Evolutionary conservation across 2,329 filamentous ascomycete genomes (phyloP), one percentile per base, ranked within the genome.

Genomic region (Epichloe gansuensis): DNA sequence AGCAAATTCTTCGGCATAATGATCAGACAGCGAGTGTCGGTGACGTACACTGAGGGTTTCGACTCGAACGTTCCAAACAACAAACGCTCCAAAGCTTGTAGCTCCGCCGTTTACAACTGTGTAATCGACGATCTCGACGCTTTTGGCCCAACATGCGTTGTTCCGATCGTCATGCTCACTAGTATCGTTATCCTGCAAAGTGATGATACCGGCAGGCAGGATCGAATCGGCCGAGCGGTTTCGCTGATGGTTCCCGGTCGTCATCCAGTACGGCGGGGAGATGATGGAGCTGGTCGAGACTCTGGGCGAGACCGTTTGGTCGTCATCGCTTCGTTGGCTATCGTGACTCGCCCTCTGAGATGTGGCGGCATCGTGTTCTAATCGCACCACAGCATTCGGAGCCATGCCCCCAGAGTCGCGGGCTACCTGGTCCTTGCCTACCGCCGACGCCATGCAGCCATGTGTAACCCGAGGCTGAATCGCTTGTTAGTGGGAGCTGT

Each of bases 61-160:
- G 44, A 98, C 87, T 47, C 77, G 81, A 61, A 93, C 89, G 64
- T 89, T 93, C 87, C 88, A 98, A 7, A 95, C 89, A 1, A 96
- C 88, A 70, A 97, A 98, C 2, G 90, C 87, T n/a, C 91, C 91
- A 31, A 81, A 74, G 57, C 74, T 78, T 13, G 74, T 77, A 38
- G 74, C 65, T 56, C 75, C 74, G 49, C 77, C 74, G 54, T 80
- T 78, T 45, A 84, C 74, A 21, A 80, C 59, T 11, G 77, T 76
- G 62, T 78, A 69, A 60, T 80, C 76, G 39, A 74, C 70, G 42
- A 84, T 73, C 57, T 77, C 72, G 51, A 83, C 81, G 62, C 77
- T 81, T 66, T 73, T 76, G 34, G 81, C 81, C 81, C 81, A 84
- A 65, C 80, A 84, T 12, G 77, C 78, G 54, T 70, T 73, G 62